These are phyloP conservation scores for Lepraria neglecta DNA, from an alignment of 495 filamentous ascomycete species.

Conservation along the genomic window DNA sequence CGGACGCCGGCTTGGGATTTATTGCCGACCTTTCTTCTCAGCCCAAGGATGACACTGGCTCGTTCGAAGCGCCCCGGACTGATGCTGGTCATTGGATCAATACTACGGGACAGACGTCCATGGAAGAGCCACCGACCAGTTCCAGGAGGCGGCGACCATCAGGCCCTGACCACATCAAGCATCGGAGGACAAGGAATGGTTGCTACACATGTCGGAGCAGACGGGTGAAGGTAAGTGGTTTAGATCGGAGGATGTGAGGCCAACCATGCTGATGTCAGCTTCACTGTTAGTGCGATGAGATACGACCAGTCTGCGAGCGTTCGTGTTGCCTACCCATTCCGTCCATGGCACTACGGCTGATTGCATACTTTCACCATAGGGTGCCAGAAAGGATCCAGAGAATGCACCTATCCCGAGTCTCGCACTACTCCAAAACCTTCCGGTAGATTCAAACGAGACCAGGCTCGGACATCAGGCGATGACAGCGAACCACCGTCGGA, in stretches of 20 bases:
- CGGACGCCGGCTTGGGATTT: not conserved
- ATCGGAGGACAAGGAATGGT: constrained; percentile 85
- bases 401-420: constrained; percentile 74
- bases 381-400: constrained; percentile 77
- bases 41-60: not conserved
- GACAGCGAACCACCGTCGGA: constrained; percentile 47
- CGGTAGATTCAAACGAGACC: constrained; percentile 40
- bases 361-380: constrained; percentile 41
- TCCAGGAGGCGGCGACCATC: constrained; percentile 32
- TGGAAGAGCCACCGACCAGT: constrained; percentile 12
- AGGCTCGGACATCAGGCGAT: constrained; percentile 40
- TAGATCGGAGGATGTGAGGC: constrained; percentile 3
- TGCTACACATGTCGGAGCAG: constrained; percentile 90
- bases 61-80: not conserved
- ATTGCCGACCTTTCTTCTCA: constrained; percentile 5
- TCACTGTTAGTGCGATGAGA: constrained; percentile 67
- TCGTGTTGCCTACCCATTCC: constrained; percentile 30
- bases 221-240: constrained; percentile 69
- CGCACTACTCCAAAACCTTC: constrained; percentile 41
- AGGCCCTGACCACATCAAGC: constrained; percentile 76
- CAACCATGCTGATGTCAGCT: constrained; percentile 19
- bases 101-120: not conserved
- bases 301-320: constrained; percentile 82
- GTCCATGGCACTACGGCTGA: constrained; percentile 25
- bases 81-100: constrained; percentile 14